Base-by-base conservation (phyloP, 192 early-diverging fungal species). In the Coemansia erecta region DNA sequence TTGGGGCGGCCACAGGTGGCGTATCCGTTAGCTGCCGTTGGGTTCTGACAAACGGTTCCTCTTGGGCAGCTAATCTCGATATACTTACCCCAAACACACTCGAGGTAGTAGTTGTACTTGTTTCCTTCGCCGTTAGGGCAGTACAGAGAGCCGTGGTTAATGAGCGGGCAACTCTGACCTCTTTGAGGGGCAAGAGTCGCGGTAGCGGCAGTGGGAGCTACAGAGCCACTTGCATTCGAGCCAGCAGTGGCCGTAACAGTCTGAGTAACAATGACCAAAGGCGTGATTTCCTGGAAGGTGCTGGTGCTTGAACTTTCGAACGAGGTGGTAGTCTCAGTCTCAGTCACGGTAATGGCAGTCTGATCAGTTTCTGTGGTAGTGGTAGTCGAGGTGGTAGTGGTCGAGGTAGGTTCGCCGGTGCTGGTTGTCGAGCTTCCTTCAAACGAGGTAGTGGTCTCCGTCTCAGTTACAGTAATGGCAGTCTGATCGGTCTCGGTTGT, bases 21-120 rank as follows among this genome's bases (percentile, higher is more conserved):
- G 43, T 14, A 17, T 6, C 43, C 43, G 15, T 44, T 7, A 17
- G 43, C 14, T 13, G 43, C 15, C 15, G 1, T 44, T 13, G 43
- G 14, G 39, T 12, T 41, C 22, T 45, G 50, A 50, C 60, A 61
- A 2, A 49, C 40, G 26, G 51, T 53, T n/a, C 60, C 60, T 13
- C 23, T 28, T 24, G 60, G 60, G 11, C 60, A 61, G 6, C 42
- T 42, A 42, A 61, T 48, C 15, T 41, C 39, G 17, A 51, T 12
- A 31, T 53, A 49, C 50, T 53, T 53, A 23, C 60, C 60, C 60
- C 60, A 61, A 40, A 61, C 60, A 42, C 60, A 61, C 41, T 61
- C 60, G 21, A 61, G 51, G 23, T 50, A 61, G 35, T 61, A 37
- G 26, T 17, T 22, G 22, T 51, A 35, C 39, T 53, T 39, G 51